Conservation (phyloP, 2,329 filamentous ascomycete genomes). For the Beauveria varroae region DNA sequence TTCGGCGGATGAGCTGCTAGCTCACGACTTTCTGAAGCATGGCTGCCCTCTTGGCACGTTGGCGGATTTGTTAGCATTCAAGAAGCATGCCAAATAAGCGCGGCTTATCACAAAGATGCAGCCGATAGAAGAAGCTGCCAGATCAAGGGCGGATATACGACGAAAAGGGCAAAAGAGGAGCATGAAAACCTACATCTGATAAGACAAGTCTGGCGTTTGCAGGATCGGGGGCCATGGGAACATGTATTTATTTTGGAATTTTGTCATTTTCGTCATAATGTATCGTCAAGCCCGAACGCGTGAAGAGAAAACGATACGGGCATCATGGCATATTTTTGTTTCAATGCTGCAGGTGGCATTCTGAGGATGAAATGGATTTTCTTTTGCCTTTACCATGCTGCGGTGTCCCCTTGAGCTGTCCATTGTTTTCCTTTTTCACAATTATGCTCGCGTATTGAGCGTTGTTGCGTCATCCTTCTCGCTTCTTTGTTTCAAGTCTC, state of each 20-base stretch:
- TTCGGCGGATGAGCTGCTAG: constrained; percentile 80
- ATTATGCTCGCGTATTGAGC: background rate
- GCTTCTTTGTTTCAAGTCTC: background rate
- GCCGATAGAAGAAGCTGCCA: background rate
- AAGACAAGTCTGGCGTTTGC: constrained; percentile 4
- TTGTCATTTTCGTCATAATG: constrained; percentile 1
- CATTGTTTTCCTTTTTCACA: background rate
- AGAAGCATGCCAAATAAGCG: constrained; percentile 60
- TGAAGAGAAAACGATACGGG: background rate
- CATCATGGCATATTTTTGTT: constrained; percentile 1
- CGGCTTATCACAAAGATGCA: background rate
- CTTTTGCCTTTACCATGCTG: background rate
- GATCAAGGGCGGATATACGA: background rate
- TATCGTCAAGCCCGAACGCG: background rate
- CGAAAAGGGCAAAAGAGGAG: background rate
- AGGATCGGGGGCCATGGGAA: constrained; percentile 1
- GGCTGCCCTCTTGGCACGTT: constrained; percentile 79
- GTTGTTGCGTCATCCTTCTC: background rate
- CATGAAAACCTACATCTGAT: constrained; percentile 1
- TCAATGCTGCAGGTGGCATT: background rate
- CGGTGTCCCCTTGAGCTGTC: background rate
- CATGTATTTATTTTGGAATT: constrained; percentile 2
- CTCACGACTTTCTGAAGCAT: constrained; percentile 89
- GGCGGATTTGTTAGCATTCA: constrained; percentile 81
- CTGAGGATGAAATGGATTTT: background rate